Percentiles rank a stretch among this genome's conserved stretches.
phyloP scores from a whole-genome alignment of 495 filamentous ascomycete genomes.

The Lasiosphaeria hispida region DNA sequence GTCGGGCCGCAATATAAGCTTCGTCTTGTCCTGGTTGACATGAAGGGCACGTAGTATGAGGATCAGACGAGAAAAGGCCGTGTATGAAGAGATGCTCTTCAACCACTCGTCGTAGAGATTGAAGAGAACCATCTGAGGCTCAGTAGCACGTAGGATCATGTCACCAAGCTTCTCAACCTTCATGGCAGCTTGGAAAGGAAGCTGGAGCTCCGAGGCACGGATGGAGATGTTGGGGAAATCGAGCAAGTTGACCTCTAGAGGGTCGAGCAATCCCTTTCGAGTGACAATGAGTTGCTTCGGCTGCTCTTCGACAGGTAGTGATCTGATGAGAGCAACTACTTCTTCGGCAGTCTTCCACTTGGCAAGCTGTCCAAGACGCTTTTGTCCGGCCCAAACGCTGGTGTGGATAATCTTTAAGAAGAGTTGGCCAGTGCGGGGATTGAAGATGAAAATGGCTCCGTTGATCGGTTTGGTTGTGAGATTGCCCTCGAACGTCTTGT shows the following conservation, averaged over 20 bases:
- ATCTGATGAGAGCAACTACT: conserved; percentile 96
- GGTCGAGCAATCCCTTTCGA: conserved; percentile 94
- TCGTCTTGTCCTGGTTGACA: conserved; percentile 98
- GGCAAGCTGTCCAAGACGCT: conserved; percentile 95
- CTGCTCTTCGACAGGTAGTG: conserved; percentile 95
- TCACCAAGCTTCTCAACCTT: conserved; percentile 99
- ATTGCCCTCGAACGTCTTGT: conserved; percentile 99
- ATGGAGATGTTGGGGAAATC: conserved; percentile 99
- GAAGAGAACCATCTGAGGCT: conserved; percentile 99
- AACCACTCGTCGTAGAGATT: conserved; percentile 99
- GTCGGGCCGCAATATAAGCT: conserved; percentile 93
- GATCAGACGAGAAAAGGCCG: conserved; percentile 94
- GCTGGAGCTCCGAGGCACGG: conserved; percentile 92
- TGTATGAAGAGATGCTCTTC: conserved; percentile 98
- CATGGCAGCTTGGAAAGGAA: conserved; percentile 99
- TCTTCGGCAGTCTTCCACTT: conserved; percentile 99
- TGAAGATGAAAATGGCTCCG: conserved; percentile 99
- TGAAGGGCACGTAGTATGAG: conserved; percentile 94
- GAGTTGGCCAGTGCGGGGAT: conserved; percentile 92
- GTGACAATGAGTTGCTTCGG: conserved; percentile 99
- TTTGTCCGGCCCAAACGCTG: conserved; percentile 98
- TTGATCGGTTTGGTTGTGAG: conserved; percentile 99
- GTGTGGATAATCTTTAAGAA: conserved; percentile 99
- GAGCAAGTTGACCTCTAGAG: conserved; percentile 92
- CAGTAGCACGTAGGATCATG: conserved; percentile 97